Evolutionary conservation across 305 asterid species (phyloP), one percentile per base, ranked within the genome.

Genomic region (Rubia peregrina): DNA sequence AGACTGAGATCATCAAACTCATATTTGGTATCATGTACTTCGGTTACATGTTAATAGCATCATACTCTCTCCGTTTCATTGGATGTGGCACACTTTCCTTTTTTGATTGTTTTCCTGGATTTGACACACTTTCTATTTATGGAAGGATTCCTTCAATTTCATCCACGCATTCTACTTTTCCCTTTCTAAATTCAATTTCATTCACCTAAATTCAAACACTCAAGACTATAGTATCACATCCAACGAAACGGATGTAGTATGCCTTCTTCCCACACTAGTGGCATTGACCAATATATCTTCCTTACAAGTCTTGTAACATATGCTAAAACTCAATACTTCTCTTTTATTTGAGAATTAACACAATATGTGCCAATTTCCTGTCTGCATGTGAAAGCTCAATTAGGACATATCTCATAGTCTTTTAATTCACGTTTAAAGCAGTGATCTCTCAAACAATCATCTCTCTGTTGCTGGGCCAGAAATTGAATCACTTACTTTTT

Each of bases 391-490:
- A 63, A 33, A 19, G n/a, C 19, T 56, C 24, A 40, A 70, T 24
- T 51, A 70, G 43, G 49, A 59, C 60, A 57, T n/a, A 55, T 65
- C 69, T 65, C 53, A 64, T 69, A 17, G 36, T 78, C 26, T 33
- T 61, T 17, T 36, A 53, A 19, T 63, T 17, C n/a, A 61, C 57
- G 68, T 30, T 74, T 75, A 41, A 57, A 83, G 75, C 88, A 93
- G 98, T 84, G 98, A 94, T 86, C 81, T 94, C 67, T 94, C 98
- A 33, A 94, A 94, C 85, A 94, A 94, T 71, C 89, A 69, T 60
- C 97, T 94, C 59, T 83, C 96, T 5, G 98, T 97, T 76, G 81
- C 83, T 46, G 98, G 91, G 85, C 98, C 98, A 21, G 98, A 94
- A n/a, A n/a, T n/a, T n/a, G n/a, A n/a, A n/a, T n/a, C n/a, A n/a